These are phyloP conservation scores for Carnegiea gigantea DNA, from an alignment of 179 eudicot species.

Conservation along the genomic window DNA sequence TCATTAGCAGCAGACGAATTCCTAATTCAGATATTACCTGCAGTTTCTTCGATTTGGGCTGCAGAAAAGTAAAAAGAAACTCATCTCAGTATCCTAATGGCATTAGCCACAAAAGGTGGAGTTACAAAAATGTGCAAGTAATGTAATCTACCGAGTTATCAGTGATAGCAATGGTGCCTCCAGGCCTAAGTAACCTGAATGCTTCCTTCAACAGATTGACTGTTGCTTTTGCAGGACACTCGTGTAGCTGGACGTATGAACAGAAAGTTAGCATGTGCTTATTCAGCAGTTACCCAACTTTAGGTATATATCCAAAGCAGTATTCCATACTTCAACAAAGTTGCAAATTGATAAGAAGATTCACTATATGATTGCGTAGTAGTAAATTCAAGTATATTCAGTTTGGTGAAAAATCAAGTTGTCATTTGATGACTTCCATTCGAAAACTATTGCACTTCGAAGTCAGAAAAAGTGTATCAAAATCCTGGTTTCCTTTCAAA, in stretches of 20 bases:
- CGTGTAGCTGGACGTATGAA: slow-evolving; percentile 61
- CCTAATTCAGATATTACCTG: slow-evolving; percentile 54
- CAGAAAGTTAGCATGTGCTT: slow-evolving; percentile 6
- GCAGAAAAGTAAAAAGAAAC: slow-evolving; percentile 30
- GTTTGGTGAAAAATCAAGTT: no score
- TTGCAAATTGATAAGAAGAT: neutral
- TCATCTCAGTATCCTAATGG: neutral
- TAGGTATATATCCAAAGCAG: neutral
- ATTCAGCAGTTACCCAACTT: neutral
- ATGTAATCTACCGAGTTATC: slow-evolving; percentile 68
- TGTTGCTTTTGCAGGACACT: slow-evolving; percentile 82
- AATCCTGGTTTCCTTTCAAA: no score
- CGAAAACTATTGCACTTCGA: no score
- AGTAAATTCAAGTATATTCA: no score
- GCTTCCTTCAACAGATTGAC: slow-evolving; percentile 77
- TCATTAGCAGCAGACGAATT: neutral
- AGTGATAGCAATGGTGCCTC: slow-evolving; percentile 81
- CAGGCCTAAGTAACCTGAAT: slow-evolving; percentile 85
- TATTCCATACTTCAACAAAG: neutral
- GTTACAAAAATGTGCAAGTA: neutral
- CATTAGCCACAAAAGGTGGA: neutral
- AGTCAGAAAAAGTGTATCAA: no score
- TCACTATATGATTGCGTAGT: no score
- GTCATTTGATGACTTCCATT: no score
- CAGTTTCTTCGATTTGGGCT: slow-evolving; percentile 94